Percentiles rank a stretch among this genome's conserved stretches.
phyloP scores from a whole-genome alignment of 306 rosid genomes.

The Fagus crenata region DNA sequence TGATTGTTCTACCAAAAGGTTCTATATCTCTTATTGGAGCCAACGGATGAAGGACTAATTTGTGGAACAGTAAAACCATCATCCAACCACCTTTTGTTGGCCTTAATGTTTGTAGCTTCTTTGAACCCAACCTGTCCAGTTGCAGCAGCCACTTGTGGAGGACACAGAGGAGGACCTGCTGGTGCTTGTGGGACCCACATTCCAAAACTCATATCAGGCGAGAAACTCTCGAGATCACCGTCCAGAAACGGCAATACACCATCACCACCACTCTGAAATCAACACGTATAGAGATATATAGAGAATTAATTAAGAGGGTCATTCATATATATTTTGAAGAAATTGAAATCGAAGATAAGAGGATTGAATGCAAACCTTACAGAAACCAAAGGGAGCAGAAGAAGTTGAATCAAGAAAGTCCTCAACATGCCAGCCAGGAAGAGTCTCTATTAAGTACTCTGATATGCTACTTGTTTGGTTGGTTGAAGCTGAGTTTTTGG shows the following conservation, averaged over 20 bases:
- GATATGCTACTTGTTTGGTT: constrained; percentile 61
- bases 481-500: constrained; percentile 29
- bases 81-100: constrained; percentile 51
- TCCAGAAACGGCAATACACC: constrained; percentile 31
- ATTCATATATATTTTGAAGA: not conserved
- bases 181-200: constrained; percentile 85
- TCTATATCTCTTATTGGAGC: constrained; percentile 56
- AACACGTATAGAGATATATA: constrained; percentile 5
- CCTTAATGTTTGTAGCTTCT: constrained; percentile 39
- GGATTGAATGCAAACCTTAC: constrained; percentile 48
- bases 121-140: constrained; percentile 22
- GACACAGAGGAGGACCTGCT: constrained; percentile 25
- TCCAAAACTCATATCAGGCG: constrained; percentile 42
- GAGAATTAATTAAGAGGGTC: too few relatives aligned
- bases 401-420: constrained; percentile 70
- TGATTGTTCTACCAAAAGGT: constrained; percentile 44
- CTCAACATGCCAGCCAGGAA: constrained; percentile 95
- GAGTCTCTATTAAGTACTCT: constrained; percentile 80
- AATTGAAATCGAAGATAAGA: not conserved
- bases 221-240: constrained; percentile 40
- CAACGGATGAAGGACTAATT: constrained; percentile 44
- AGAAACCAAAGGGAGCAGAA: constrained; percentile 47
- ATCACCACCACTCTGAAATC: constrained; percentile 45
- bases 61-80: constrained; percentile 86
- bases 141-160: constrained; percentile 32